Percentiles rank a stretch among this genome's conserved stretches.
phyloP scores from a whole-genome alignment of 306 rosid species.

The Quercus aquifolioides region DNA sequence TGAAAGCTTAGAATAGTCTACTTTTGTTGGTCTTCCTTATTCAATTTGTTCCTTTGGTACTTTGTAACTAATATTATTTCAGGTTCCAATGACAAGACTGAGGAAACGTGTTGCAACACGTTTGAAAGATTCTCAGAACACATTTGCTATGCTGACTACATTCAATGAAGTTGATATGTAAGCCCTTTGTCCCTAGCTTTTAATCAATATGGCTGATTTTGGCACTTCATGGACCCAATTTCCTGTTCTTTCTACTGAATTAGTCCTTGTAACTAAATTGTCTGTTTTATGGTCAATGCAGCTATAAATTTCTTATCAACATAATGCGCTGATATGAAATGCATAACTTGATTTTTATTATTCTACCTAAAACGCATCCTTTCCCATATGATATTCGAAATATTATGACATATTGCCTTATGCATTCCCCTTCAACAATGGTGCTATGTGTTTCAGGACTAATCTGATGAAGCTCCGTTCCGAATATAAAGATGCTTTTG shows the following conservation, averaged over 20 bases:
- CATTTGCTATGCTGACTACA: conserved; percentile 65
- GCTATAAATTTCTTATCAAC: neutral
- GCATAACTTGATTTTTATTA: neutral
- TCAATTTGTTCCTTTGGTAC: neutral
- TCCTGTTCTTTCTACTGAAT: conserved; percentile 1
- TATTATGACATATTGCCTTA: neutral
- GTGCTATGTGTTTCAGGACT: conserved; percentile 41
- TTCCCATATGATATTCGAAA: neutral
- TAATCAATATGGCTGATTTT: neutral
- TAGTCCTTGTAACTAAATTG: neutral
- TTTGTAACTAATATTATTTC: neutral
- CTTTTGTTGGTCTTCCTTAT: neutral
- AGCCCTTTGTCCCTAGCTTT: conserved; percentile 14
- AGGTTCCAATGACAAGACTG: conserved; percentile 73
- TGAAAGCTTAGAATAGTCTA: neutral
- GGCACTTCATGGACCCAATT: neutral
- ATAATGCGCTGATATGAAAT: neutral
- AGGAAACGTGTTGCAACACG: conserved; percentile 69
- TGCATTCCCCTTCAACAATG: neutral
- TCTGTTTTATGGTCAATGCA: neutral
- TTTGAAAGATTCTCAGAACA: conserved; percentile 65
- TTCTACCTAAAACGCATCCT: neutral
- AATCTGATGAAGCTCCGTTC: conserved; percentile 59
- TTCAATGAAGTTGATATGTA: conserved; percentile 69
- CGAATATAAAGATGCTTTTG: conserved; percentile 61